phyloP scores from a whole-genome alignment of 805 yeast species.

The Candida insectalens region DNA sequence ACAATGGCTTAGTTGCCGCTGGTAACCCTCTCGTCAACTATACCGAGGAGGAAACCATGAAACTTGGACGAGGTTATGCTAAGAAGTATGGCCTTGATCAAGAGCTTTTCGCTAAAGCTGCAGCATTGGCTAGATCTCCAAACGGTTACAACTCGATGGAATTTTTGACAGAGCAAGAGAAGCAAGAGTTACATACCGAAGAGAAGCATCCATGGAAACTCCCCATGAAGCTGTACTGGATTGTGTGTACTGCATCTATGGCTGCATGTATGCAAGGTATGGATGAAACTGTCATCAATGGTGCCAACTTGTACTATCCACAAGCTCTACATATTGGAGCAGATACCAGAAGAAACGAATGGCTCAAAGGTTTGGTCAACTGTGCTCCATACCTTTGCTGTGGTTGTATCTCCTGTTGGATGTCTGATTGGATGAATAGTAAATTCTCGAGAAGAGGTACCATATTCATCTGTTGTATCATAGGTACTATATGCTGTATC shows the following conservation, averaged over 20 bases:
- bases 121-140: constrained; percentile 59
- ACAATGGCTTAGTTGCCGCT: too few relatives aligned
- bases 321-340: constrained; percentile 39
- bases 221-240: constrained; percentile 37
- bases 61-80: constrained; percentile 64
- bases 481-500: constrained; percentile 54
- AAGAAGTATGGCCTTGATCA: constrained; percentile 42
- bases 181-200: constrained; percentile 37
- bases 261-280: constrained; percentile 77
- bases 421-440: constrained; percentile 49
- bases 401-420: constrained; percentile 52
- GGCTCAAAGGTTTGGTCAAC: constrained; percentile 55
- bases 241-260: constrained; percentile 60
- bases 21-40: constrained; percentile 22
- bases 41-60: constrained; percentile 54
- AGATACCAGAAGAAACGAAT: constrained; percentile 37
- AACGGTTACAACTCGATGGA: constrained; percentile 47
- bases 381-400: constrained; percentile 66
- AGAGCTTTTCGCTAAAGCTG: constrained; percentile 54
- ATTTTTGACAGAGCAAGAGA: constrained; percentile 46
- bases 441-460: constrained; percentile 55
- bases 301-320: constrained; percentile 60
- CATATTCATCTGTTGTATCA: constrained; percentile 51
- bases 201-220: constrained; percentile 35
- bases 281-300: constrained; percentile 70